These are phyloP conservation scores for Wickerhamomyces pijperi DNA, from an alignment of 805 yeast genomes.

Conservation along the genomic window DNA sequence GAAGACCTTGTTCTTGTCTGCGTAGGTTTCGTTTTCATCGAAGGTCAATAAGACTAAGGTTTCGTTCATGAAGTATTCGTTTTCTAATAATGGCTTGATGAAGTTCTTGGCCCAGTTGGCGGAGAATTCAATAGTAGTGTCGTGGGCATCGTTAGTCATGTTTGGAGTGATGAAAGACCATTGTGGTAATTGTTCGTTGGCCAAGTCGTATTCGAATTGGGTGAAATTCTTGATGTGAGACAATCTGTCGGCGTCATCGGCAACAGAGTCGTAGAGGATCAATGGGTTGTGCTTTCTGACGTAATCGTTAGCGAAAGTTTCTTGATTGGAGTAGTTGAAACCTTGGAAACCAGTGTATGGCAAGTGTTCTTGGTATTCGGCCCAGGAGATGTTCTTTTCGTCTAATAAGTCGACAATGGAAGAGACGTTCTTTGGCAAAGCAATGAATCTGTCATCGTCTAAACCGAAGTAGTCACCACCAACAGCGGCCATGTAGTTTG, in stretches of 20 bases:
- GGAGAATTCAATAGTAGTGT: slow-evolving; percentile 33
- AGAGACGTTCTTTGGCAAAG: slow-evolving; percentile 34
- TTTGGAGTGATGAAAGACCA: slow-evolving; percentile 44
- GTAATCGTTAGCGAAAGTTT: slow-evolving; percentile 32
- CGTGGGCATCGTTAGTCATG: slow-evolving; percentile 43
- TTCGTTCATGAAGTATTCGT: slow-evolving; percentile 36
- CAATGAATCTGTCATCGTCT: slow-evolving; percentile 32
- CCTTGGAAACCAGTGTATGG: slow-evolving; percentile 44
- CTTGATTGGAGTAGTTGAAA: slow-evolving; percentile 32
- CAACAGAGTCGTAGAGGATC: slow-evolving; percentile 29
- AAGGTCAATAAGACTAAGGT: slow-evolving; percentile 34
- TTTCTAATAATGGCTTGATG: slow-evolving; percentile 31
- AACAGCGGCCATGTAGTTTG: slow-evolving; percentile 31
- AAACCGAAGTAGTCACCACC: slow-evolving; percentile 42
- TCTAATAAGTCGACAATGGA: slow-evolving; percentile 33
- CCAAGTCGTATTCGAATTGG: slow-evolving; percentile 29
- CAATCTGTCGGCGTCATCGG: slow-evolving; percentile 24
- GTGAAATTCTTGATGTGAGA: slow-evolving; percentile 37
- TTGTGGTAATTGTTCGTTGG: slow-evolving; percentile 33
- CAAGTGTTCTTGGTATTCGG: slow-evolving; percentile 40
- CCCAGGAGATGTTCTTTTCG: slow-evolving; percentile 36
- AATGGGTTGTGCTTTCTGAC: slow-evolving; percentile 44
- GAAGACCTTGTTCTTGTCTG: slow-evolving; percentile 32
- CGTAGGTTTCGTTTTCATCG: slow-evolving; percentile 35
- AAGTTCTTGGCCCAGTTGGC: slow-evolving; percentile 35